Evolutionary conservation across 306 rosid species (phyloP), one percentile per base, ranked within the genome.

Genomic region (Astragalus glycyphyllos): DNA sequence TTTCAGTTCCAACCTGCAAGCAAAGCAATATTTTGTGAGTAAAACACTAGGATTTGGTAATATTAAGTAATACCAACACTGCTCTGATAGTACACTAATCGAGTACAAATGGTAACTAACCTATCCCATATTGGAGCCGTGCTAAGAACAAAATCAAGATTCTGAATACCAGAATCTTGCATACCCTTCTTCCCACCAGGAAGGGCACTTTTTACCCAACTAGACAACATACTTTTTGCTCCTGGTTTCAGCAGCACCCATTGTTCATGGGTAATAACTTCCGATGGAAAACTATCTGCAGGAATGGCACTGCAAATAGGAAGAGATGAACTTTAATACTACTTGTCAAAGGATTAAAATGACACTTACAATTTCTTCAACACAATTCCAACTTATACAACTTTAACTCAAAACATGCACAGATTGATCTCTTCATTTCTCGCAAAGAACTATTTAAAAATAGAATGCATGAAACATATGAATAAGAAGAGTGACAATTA

Each of bases 101-200:
- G 60, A 45, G 37, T 20, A 57, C 11, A 80, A 58, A 76, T 13
- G 49, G 57, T 51, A 76, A 86, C 90, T 54, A 63, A 93, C 99
- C 94, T 91, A 70, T 94, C 99, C 99, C 99, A 94, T 78, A 86
- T 86, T 16, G 99, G 99, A 75, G 99, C 92, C 4, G 97, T 86
- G 84, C 83, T 73, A 57, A 94, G 86, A 42, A 83, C 75, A 41
- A 83, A 86, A 71, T 87, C 82, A 73, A 94, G 88, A 81, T 87
- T 86, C 79, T 89, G 87, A 69, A 71, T 80, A 37, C 71, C 12
- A 49, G 94, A 85, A 66, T 86, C 97, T 50, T 84, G 84, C 73
- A 34, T 84, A 66, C 86, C 96, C 54, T 89, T 90, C 82, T 87
- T 89, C 76, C 89, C 96, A 61, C 82, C 14, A 17, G 72, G 69